Conservation (phyloP, 2,329 filamentous ascomycete species). For the Cercospora berteroae region DNA sequence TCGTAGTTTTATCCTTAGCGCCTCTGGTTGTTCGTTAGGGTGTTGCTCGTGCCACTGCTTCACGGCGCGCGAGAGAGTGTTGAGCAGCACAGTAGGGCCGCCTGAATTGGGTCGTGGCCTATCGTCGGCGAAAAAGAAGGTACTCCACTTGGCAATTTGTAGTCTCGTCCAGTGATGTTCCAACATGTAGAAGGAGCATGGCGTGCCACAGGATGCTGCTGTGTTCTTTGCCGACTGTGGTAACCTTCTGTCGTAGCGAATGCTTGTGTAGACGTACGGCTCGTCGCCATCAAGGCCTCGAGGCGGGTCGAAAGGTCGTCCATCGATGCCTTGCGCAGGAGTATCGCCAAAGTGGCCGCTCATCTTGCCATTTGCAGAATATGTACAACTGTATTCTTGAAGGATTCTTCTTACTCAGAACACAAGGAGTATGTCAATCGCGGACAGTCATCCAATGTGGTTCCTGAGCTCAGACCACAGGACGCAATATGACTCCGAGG, state of each 20-base stretch:
- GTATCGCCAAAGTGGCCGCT: constrained; percentile 22
- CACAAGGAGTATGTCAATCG: neutral
- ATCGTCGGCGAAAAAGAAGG: constrained; percentile 68
- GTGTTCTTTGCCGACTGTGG: constrained; percentile 35
- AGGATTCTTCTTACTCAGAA: neutral
- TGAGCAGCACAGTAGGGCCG: constrained; percentile 37
- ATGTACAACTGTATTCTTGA: neutral
- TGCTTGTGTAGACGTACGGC: constrained; percentile 27
- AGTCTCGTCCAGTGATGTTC: constrained; percentile 46
- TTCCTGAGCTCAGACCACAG: neutral
- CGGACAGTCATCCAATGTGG: neutral
- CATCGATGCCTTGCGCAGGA: constrained; percentile 1
- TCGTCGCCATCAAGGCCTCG: constrained; percentile 17
- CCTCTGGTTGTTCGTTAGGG: constrained; percentile 26
- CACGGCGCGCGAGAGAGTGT: constrained; percentile 36
- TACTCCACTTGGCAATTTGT: constrained; percentile 48
- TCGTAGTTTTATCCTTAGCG: constrained; percentile 52
- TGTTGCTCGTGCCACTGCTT: constrained; percentile 37
- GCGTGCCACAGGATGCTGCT: constrained; percentile 32
- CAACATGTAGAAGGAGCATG: constrained; percentile 42
- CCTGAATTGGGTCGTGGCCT: constrained; percentile 56
- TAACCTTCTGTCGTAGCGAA: constrained; percentile 65
- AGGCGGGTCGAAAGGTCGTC: neutral
- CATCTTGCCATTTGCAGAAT: constrained; percentile 16
- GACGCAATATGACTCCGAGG: neutral